Base-by-base conservation (phyloP, 2,329 filamentous ascomycete genomes). In the Emergomyces pasteurianus region DNA sequence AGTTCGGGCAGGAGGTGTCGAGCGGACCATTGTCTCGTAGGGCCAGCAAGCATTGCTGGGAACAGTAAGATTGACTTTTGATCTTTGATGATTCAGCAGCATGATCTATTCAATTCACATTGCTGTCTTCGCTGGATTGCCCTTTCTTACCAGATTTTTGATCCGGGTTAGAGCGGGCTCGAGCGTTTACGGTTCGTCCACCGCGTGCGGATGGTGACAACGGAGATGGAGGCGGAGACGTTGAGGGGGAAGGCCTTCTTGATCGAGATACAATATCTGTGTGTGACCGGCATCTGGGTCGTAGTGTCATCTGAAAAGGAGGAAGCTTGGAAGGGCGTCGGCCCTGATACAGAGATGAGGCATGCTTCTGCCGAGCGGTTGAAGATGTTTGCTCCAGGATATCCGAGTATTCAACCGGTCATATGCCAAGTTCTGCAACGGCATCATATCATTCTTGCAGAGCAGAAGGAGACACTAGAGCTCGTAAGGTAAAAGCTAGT, bases 401-500 rank as follows among this genome's bases (percentile, higher is more conserved):
- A 42, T 72, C 38, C 64, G 64, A 67, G 16, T 67, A 63, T 18
- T 64, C 59, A 23, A 63, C 50, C 18, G 58, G 55, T 64, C 66
- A 67, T 5, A 18, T 59, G 6, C 65, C 62, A 12, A 72, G 67
- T 42, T 65, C 42, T 58, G 65, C 67, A 9, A 50, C 23, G 62
- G 54, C 21, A 61, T 66, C 59, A 26, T 67, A 59, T 71, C 68
- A 74, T 49, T 66, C 60, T 63, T 67, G 47, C 62, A 64, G 58
- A 10, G 60, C 59, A 62, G 61, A 36, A 43, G 65, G 64, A n/a
- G 61, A 63, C 60, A 63, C 58, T 8, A 74, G 64, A 26, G 70
- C 67, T 56, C 69, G 52, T 26, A 74, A 65, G 42, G 66, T 70
- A 60, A 75, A 75, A 2, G 68, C 65, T n/a, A n/a, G n/a, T n/a